phyloP scores from a whole-genome alignment of 2,329 filamentous ascomycete species.

The Botrytis cinerea region DNA sequence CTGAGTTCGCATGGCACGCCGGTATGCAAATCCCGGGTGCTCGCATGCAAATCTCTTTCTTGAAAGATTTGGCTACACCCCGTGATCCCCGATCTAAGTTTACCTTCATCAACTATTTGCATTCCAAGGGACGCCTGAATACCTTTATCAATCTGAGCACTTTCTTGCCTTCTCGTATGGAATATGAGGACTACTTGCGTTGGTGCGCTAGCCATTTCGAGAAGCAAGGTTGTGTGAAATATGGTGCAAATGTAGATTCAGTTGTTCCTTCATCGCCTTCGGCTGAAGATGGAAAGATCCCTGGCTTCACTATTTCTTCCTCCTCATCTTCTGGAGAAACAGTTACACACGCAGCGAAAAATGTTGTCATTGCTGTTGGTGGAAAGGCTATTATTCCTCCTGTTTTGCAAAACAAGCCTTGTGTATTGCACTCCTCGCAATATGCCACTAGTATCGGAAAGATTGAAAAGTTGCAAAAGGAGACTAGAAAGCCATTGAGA shows the following conservation, averaged over 20 bases:
- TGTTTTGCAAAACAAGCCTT: constrained; percentile 67
- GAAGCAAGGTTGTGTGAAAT: constrained; percentile 56
- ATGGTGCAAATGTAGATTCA: constrained; percentile 76
- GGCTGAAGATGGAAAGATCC: constrained; percentile 37
- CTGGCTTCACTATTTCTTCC: constrained; percentile 39
- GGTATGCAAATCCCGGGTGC: constrained; percentile 93
- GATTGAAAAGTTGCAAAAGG: constrained; percentile 47
- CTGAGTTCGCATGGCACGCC: constrained; percentile 84
- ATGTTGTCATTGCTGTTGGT: constrained; percentile 65
- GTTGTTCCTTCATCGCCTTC: constrained; percentile 29
- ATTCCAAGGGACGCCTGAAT: constrained; percentile 76
- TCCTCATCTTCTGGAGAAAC: constrained; percentile 44
- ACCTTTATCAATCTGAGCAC: constrained; percentile 90
- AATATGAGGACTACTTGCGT: constrained; percentile 93
- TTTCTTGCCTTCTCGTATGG: constrained; percentile 80
- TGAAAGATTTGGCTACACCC: constrained; percentile 92
- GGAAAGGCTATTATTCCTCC: constrained; percentile 70
- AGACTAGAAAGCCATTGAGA: constrained; percentile 29
- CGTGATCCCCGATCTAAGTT: constrained; percentile 87
- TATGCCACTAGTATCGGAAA: constrained; percentile 68
- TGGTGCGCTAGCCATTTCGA: constrained; percentile 87
- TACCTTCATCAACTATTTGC: constrained; percentile 94
- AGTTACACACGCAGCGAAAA: constrained; percentile 46
- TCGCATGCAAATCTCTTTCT: constrained; percentile 96
- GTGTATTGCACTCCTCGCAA: constrained; percentile 85